Evolutionary conservation across 306 rosid species (phyloP).

Genomic region (Lablab purpureus): DNA sequence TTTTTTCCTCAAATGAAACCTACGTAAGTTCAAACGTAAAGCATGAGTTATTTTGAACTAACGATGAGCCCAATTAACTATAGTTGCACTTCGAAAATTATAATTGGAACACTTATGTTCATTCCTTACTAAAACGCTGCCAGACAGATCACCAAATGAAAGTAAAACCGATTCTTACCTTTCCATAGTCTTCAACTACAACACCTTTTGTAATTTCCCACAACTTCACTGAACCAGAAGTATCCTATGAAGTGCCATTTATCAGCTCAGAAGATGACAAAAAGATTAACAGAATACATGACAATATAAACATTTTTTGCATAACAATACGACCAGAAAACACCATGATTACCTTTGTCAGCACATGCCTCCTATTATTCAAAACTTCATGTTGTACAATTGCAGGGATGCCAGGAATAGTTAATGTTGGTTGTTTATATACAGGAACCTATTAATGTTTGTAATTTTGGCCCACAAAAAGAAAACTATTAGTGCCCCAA

Average conservation of each 20-base stretch:
- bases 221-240: conserved; percentile 91
- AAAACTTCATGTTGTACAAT: conserved; percentile 91
- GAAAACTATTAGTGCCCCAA: conserved; percentile 23
- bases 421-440: conserved; percentile 79
- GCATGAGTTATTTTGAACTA: conserved; percentile 32
- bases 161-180: conserved; percentile 61
- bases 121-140: background rate
- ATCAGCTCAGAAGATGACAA: conserved; percentile 34
- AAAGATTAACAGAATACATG: conserved; percentile 6
- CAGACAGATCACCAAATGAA: conserved; percentile 35
- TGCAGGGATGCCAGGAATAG: conserved; percentile 87
- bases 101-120: background rate
- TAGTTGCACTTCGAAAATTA: conserved; percentile 40
- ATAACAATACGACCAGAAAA: conserved; percentile 34
- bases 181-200: conserved; percentile 88
- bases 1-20: conserved; percentile 91
- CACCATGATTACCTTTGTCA: conserved; percentile 80
- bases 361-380: conserved; percentile 90
- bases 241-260: conserved; percentile 64
- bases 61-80: conserved; percentile 35
- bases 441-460: conserved; percentile 72
- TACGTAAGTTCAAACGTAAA: conserved; percentile 53
- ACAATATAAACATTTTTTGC: conserved; percentile 1
- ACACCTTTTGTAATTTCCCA: conserved; percentile 97
- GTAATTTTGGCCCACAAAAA: too few relatives aligned